Conservation (phyloP, 345 rosid genomes). For the Eucalyptus fibrosa region DNA sequence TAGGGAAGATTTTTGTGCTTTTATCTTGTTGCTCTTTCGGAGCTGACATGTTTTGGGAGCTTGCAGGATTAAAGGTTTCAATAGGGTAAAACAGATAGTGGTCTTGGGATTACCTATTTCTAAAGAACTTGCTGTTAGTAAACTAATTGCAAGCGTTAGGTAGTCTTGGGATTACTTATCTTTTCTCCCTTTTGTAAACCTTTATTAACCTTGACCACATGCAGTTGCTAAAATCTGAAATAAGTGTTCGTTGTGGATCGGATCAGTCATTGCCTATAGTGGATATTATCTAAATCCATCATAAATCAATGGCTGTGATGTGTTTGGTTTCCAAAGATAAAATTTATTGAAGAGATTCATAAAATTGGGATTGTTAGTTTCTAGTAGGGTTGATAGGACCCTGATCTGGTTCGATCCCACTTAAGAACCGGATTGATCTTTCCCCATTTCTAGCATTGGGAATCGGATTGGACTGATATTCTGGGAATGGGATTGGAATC, state of each 20-base stretch:
- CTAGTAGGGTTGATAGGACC: no score
- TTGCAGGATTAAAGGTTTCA: neutral
- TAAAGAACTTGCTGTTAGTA: neutral
- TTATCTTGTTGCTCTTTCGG: neutral
- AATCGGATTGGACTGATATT: no score
- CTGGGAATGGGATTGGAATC: no score
- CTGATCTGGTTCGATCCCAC: no score
- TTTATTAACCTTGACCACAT: neutral
- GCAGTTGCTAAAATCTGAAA: neutral
- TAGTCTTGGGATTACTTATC: neutral
- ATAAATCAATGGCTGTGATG: neutral
- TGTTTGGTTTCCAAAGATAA: neutral
- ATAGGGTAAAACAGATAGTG: neutral
- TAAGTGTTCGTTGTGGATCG: neutral
- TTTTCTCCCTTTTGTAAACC: neutral
- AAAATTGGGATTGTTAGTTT: neutral
- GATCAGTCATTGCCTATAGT: neutral
- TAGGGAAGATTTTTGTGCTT: neutral
- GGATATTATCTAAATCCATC: neutral
- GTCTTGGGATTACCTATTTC: neutral
- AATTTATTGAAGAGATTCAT: neutral
- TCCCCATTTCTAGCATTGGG: no score
- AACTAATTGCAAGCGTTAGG: neutral
- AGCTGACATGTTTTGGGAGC: neutral
- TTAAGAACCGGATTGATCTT: no score